These are phyloP conservation scores for Blastobotrys illinoisensis DNA, from an alignment of 1,139 yeast species.

Conservation along the genomic window DNA sequence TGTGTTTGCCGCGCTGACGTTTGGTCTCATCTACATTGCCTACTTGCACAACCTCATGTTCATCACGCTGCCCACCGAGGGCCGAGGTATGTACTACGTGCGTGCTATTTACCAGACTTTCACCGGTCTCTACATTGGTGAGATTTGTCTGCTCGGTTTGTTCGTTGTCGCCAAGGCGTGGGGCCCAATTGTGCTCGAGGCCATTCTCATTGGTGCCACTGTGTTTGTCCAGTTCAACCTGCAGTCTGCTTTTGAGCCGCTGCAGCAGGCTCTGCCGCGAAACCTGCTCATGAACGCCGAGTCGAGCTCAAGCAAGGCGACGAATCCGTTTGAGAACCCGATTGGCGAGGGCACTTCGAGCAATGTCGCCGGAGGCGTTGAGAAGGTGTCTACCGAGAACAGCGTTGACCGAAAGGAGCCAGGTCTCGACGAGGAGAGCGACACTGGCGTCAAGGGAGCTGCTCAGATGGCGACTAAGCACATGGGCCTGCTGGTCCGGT, in stretches of 20 bases:
- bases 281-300: slow-evolving; percentile 21
- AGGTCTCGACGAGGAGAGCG: slow-evolving; percentile 1
- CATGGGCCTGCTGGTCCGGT: slow-evolving; percentile 20
- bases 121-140: slow-evolving; percentile 82
- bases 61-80: slow-evolving; percentile 60
- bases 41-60: slow-evolving; percentile 75
- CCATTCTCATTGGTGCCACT: slow-evolving; percentile 58
- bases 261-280: slow-evolving; percentile 65
- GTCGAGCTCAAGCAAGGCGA: background rate
- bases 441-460: slow-evolving; percentile 3
- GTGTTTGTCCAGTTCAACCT: slow-evolving; percentile 59
- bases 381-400: slow-evolving; percentile 5
- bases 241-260: slow-evolving; percentile 56
- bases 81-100: slow-evolving; percentile 83
- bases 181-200: slow-evolving; percentile 85
- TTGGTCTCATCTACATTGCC: slow-evolving; percentile 68
- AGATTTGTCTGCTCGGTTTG: slow-evolving; percentile 76
- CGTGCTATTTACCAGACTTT: slow-evolving; percentile 83
- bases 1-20: slow-evolving; percentile 64
- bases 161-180: slow-evolving; percentile 89
- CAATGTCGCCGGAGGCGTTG: background rate
- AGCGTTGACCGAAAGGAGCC: background rate
- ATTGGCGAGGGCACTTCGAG: slow-evolving; percentile 1
- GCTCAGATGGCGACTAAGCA: slow-evolving; percentile 2
- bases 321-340: background rate